Base-by-base conservation (phyloP, 805 yeast species). In the Sugiyamaella americana region DNA sequence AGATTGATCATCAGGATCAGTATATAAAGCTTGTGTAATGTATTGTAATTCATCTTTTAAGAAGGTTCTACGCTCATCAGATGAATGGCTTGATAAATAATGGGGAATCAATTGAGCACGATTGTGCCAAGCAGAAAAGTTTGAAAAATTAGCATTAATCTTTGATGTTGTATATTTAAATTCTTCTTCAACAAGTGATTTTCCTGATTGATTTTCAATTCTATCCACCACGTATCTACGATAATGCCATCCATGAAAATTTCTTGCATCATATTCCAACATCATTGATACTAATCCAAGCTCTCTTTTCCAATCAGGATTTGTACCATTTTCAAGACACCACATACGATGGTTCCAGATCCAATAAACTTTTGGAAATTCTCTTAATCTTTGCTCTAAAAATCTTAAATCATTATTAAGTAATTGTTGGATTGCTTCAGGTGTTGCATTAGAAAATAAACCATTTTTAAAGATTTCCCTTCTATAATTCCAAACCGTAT, bases 191-290 rank as follows among this genome's bases (percentile, higher is more conserved):
- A 67, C 65, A 53, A 63, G 59, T 43, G 61, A 68, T 17, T 53
- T 41, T 1, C 59, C 61, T 0, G 61, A 54, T 6, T 52, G 29
- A 5, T 43, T 34, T 30, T 65, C 69, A 16, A 56, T 40, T 34
- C 47, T 40, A 3, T 60, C 58, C 3, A 86, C 76, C 4, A 93
- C 78, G 46, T 76, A 76, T 48, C 98, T 72, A 58, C 98, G 71
- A 62, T 93, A 93, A 41, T 85, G 87, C 98, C 98, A 91, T 1
- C 95, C 98, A 62, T 89, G 97, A 64, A 74, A 93, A 62, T 93
- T 93, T 56, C 98, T 75, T 16, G 84, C 72, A 60, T 93, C 98
- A 43, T 75, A 63, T 21, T 74, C 72, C 44, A 91, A 70, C 56
- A 93, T 67, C 57, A 79, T 79, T 49, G 76, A 76, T 1, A 87